Evolutionary conservation across 1,284 basidiomycete species (phyloP), one percentile per base, ranked within the genome.

Genomic region (Lentinus polychrous): DNA sequence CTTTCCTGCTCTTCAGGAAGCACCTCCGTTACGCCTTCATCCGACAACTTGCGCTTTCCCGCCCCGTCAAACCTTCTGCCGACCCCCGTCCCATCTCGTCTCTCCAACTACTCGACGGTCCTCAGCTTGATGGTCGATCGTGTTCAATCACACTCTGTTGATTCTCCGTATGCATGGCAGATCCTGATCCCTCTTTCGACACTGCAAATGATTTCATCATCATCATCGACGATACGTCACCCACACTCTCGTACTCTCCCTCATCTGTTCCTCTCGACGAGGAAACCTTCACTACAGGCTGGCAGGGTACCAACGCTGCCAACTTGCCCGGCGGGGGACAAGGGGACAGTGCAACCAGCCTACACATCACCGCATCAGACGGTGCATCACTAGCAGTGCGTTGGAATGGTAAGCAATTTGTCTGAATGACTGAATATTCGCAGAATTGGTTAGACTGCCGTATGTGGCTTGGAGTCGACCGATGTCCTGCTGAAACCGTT

Each of bases 211-310:
- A 61, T 50, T 69, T 78, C 57, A 67, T 71, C 56, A 67, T 86
- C 65, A 62, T 66, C 49, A 68, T 88, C 60, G 76, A 83, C 63
- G 78, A 87, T 61, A 77, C 78, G 45, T 86, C 84, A 31, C 86
- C 86, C 11, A 62, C 70, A 41, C 67, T 88, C 56, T 58, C 59
- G 35, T 88, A 86, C 66, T 70, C 66, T 49, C 86, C 85, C 17
- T 75, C 50, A 57, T 67, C 42, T 77, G 81, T 60, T 78, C 75
- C 14, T 65, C 75, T 49, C 66, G 72, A 31, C 62, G 67, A 12
- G 67, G 18, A 75, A 1, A 69, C 77, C 56, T 56, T 77, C 45
- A 57, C 64, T n/a, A 69, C 68, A 27, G 81, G 83, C 58, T 88
- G 85, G 86, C 79, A 79, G 59, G 75, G 81, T 15, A 75, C 72